phyloP scores from a whole-genome alignment of 164 flowering plant species.

The Tetracentron sinense region DNA sequence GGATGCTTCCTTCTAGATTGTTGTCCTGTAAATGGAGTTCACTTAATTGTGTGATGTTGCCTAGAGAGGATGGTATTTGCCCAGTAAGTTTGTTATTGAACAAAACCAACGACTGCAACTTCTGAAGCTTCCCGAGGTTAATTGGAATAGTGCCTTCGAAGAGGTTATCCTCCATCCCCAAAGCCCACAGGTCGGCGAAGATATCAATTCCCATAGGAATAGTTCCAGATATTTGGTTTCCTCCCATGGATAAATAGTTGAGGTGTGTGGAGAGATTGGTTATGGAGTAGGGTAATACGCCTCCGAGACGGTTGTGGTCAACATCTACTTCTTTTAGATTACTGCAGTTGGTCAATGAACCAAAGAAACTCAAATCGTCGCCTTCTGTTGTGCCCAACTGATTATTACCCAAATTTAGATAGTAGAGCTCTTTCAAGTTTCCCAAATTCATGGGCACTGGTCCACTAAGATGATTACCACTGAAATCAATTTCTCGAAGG shows the following conservation, averaged over 20 bases:
- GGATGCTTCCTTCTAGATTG: conserved; percentile 12
- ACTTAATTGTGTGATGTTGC: conserved; percentile 1
- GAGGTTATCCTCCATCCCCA: conserved; percentile 8
- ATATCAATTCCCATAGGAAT: conserved; percentile 19
- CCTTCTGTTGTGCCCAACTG: conserved; percentile 8
- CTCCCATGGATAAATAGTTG: not conserved
- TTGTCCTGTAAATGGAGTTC: not conserved
- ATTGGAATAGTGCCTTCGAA: conserved; percentile 25
- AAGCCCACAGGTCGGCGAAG: conserved; percentile 6
- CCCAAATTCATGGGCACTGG: conserved; percentile 18
- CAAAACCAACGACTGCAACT: not conserved
- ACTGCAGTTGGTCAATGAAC: conserved; percentile 22
- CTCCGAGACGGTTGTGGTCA: conserved; percentile 17
- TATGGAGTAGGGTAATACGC: conserved; percentile 17
- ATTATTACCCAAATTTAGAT: conserved; percentile 10
- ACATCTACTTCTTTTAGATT: conserved; percentile 5
- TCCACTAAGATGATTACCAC: conserved; percentile 16
- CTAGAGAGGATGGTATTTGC: conserved; percentile 12
- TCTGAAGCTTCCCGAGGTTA: conserved; percentile 12
- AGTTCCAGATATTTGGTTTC: conserved; percentile 14
- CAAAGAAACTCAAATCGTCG: conserved; percentile 21
- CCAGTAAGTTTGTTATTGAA: conserved; percentile 9
- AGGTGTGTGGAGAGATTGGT: conserved; percentile 20
- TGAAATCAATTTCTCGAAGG: conserved; percentile 12
- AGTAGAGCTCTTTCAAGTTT: not conserved